Evolutionary conservation across 2,329 filamentous ascomycete species (phyloP).

Genomic region (Botrytis byssoidea): DNA sequence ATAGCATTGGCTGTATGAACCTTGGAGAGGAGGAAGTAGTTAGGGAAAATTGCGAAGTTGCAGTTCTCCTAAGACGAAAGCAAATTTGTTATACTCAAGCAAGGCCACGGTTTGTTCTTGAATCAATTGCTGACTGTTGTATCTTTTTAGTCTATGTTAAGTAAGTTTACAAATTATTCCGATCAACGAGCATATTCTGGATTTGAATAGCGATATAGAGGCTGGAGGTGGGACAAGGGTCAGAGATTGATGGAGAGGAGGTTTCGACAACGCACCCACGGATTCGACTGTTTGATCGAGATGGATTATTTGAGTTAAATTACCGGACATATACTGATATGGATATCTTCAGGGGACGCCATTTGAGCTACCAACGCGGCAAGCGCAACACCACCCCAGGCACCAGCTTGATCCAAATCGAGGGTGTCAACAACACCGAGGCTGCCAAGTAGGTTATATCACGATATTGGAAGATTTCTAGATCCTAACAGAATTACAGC

Average conservation of each 20-base stretch:
- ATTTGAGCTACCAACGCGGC: slow-evolving; percentile 96
- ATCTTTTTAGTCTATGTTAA: slow-evolving; percentile 74
- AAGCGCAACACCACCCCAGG: slow-evolving; percentile 88
- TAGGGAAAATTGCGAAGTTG: not conserved
- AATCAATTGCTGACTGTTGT: slow-evolving; percentile 36
- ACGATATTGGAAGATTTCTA: not conserved
- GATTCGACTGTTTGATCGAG: not conserved
- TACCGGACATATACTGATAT: slow-evolving; percentile 14
- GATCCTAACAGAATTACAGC: slow-evolving; percentile 38
- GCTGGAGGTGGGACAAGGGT: too few relatives aligned
- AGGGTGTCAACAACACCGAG: slow-evolving; percentile 89
- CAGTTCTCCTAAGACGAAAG: not conserved
- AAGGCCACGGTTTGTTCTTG: not conserved
- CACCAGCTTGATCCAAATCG: slow-evolving; percentile 96
- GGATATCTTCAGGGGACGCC: slow-evolving; percentile 71
- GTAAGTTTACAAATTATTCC: slow-evolving; percentile 56
- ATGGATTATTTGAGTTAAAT: not conserved
- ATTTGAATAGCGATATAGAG: slow-evolving; percentile 1
- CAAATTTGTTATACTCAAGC: not conserved
- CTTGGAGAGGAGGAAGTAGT: not conserved
- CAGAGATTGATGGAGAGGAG: not conserved
- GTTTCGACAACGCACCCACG: slow-evolving; percentile 17
- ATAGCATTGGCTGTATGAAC: not conserved
- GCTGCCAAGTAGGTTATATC: slow-evolving; percentile 71
- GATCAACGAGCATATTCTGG: not conserved